These are phyloP conservation scores for Pseudocercospora cruenta DNA, from an alignment of 2,329 filamentous ascomycete genomes.

Conservation along the genomic window DNA sequence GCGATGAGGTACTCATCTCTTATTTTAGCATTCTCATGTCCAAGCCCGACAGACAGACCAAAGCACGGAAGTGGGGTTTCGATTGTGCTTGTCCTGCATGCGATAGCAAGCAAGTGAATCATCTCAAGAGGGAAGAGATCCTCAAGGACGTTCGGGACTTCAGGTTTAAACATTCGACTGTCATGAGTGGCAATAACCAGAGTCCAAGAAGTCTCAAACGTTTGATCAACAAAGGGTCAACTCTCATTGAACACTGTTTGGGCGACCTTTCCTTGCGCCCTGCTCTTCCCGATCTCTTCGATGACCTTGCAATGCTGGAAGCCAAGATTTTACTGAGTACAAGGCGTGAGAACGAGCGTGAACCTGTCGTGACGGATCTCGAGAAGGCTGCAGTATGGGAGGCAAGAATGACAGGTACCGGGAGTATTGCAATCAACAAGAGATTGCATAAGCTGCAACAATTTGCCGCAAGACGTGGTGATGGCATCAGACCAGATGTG, in stretches of 20 bases:
- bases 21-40: conserved; percentile 31
- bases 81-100: conserved; percentile 28
- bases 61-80: conserved; percentile 30
- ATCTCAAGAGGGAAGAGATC: conserved; percentile 9
- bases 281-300: conserved; percentile 27
- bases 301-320: conserved; percentile 26
- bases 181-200: conserved; percentile 10
- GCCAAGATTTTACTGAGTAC: conserved; percentile 21
- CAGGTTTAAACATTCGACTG: conserved; percentile 8
- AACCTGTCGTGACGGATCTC: conserved; percentile 16
- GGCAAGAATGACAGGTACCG: conserved; percentile 26
- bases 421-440: conserved; percentile 23
- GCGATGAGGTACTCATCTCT: conserved; percentile 29
- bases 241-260: conserved; percentile 5
- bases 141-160: conserved; percentile 23
- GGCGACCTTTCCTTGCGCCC: conserved; percentile 19
- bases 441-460: conserved; percentile 24
- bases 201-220: conserved; percentile 18
- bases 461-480: conserved; percentile 18
- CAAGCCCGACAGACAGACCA: conserved; percentile 23
- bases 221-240: conserved; percentile 12
- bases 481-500: neutral
- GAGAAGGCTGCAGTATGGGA: conserved; percentile 24
- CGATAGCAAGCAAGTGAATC: conserved; percentile 2
- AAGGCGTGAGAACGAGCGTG: conserved; percentile 17